Evolutionary conservation across 257 asterid genomes (phyloP).

Genomic region (Coffea eugenioides): DNA sequence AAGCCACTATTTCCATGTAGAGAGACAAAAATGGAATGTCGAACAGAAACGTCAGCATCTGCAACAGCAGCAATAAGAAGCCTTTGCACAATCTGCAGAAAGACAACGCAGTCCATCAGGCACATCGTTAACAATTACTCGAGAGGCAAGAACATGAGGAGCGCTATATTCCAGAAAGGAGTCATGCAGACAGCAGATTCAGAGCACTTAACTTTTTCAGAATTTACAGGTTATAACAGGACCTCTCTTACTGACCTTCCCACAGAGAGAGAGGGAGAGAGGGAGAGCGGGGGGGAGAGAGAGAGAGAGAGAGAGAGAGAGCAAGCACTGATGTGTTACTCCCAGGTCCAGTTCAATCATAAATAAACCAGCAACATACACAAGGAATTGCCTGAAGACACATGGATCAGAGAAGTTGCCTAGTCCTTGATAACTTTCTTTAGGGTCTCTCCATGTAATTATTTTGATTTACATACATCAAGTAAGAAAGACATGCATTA

Average conservation of each 20-base stretch:
- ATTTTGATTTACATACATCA: background rate
- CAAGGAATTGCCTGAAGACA: background rate
- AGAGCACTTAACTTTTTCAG: background rate
- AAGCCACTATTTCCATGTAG: constrained; percentile 76
- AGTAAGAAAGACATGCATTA: background rate
- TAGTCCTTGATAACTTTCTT: background rate
- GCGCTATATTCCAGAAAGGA: background rate
- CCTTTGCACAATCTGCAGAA: constrained; percentile 81
- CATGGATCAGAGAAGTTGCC: background rate
- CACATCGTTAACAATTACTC: background rate
- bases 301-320: background rate
- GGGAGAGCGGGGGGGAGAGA: background rate
- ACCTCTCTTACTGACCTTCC: background rate
- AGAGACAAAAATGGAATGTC: constrained; percentile 79
- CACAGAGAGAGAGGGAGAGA: background rate
- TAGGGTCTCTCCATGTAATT: background rate
- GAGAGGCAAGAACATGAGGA: background rate
- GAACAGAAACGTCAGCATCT: constrained; percentile 90
- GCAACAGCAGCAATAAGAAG: constrained; percentile 95
- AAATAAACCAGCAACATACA: background rate
- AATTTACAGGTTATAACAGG: background rate
- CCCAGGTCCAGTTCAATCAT: background rate
- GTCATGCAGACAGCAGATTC: background rate
- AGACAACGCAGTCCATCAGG: background rate
- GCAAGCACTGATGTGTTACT: background rate